Conservation (phyloP, 1,139 yeast genomes). For the Taphrina sp. region DNA sequence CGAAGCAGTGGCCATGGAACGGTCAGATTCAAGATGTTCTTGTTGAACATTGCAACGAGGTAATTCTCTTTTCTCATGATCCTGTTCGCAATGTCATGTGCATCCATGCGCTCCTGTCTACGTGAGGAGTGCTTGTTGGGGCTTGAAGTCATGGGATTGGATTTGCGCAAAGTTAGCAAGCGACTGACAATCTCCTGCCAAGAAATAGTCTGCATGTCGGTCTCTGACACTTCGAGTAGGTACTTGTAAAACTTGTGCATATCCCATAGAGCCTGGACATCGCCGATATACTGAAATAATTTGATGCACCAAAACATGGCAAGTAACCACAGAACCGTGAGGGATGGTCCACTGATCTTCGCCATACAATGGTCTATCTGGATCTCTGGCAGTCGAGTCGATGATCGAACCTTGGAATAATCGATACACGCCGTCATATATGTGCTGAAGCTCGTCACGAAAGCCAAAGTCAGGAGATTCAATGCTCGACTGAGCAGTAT, state of each 20-base stretch:
- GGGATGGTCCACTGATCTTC: slow-evolving; percentile 44
- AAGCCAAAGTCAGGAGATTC: slow-evolving; percentile 69
- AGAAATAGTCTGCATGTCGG: slow-evolving; percentile 85
- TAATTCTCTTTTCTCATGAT: slow-evolving; percentile 95
- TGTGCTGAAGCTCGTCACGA: slow-evolving; percentile 73
- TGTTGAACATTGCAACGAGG: slow-evolving; percentile 82
- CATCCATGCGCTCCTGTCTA: slow-evolving; percentile 73
- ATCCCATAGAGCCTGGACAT: slow-evolving; percentile 57
- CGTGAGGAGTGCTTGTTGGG: slow-evolving; percentile 47
- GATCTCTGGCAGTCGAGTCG: slow-evolving; percentile 51
- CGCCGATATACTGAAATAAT: slow-evolving; percentile 57
- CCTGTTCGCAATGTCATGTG: slow-evolving; percentile 91
- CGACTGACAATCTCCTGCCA: slow-evolving; percentile 88
- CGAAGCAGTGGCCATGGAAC: slow-evolving; percentile 55
- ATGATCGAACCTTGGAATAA: slow-evolving; percentile 51
- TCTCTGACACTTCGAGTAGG: slow-evolving; percentile 49
- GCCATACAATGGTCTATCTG: slow-evolving; percentile 62
- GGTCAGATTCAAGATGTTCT: slow-evolving; percentile 66
- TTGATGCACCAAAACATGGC: slow-evolving; percentile 55
- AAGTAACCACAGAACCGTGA: slow-evolving; percentile 63
- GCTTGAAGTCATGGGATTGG: slow-evolving; percentile 66
- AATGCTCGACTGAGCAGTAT: slow-evolving; percentile 63
- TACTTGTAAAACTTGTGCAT: slow-evolving; percentile 64
- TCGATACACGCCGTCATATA: slow-evolving; percentile 83
- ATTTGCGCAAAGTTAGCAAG: slow-evolving; percentile 69